Base-by-base conservation (phyloP, 345 rosid species). In the Hibiscus mutabilis region DNA sequence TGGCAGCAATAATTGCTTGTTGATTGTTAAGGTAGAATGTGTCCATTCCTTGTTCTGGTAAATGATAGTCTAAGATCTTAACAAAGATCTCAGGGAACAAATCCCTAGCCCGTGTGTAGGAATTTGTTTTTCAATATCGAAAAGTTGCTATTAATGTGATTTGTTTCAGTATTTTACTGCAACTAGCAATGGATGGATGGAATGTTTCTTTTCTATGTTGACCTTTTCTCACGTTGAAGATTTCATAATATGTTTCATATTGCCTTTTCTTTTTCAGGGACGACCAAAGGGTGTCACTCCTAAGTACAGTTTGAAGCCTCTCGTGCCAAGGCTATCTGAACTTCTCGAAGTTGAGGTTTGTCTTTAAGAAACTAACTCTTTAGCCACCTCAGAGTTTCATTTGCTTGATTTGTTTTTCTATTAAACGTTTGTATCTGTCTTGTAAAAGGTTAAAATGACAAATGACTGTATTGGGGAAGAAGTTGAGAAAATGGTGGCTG, bases 271-370 rank as follows among this genome's bases (percentile, higher is more conserved):
- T 16, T 62, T 62, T n/a, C 66, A 62, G 66, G 98, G 98, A 49
- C 90, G 98, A 16, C 98, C 98, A n/a, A 93, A 93, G 86, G 98
- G 55, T 49, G 55, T 49, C 15, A 91, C 96, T 9, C 96, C 98
- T 24, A 93, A 90, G 78, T 93, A 87, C 83, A 93, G 98, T 76
- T 85, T 93, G 87, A 84, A 90, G 85, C 98, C 98, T 80, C 91
- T 93, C 70, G 97, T 87, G 49, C 97, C 92, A 6, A 87, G 98
- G 71, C 78, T 93, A 21, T 90, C 97, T 60, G 91, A 91, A 79
- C 93, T 89, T 68, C 97, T 93, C 66, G 98, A 89, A 56, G 74
- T 86, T 6, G 82, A 91, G 93, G 93, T 91, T 63, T 60, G 70
- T 69, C n/a, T 47, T 57, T 49, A 14, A 60, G 65, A 35, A 7